Evolutionary conservation across 345 rosid genomes (phyloP), one percentile per base, ranked within the genome.

Genomic region (Turnera subulata): DNA sequence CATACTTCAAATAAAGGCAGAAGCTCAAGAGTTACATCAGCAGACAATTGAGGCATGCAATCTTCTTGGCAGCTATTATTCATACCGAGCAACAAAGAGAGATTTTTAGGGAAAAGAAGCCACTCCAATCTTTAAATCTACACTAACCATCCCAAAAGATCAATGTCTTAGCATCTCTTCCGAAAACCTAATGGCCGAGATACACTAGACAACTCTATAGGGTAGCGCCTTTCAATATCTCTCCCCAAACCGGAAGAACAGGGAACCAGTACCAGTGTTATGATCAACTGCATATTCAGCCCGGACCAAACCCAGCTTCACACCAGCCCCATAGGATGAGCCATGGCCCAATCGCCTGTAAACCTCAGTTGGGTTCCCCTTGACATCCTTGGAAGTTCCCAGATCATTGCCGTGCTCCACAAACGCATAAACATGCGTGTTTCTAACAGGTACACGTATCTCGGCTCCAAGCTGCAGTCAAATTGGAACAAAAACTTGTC

Each of bases 251-350:
- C 96, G 78, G 75, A 94, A 89, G 71, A 94, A 94, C n/a, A 90
- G 55, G 22, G 96, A 90, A 2, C 96, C 96, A 2, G 84, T 74
- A 57, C 97, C 90, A 0, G 83, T 87, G 69, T 93, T 89, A 61
- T 93, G 97, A 74, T 93, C 99, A 37, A 93, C 90, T 16, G 96
- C 96, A 68, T 93, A 89, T 69, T 93, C 97, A 9, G 99, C 97
- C 19, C 99, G 67, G 20, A 89, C 96, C 54, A 87, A 71, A 48
- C 99, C 99, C 12, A 93, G 75, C 81, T 93, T 89, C 54, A 76
- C 80, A 14, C 99, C 97, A 51, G 69, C 81, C 56, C 99, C 97
- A 45, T 89, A 89, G 0, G 99, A 93, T 11, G 99, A 93, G 61
- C 99, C 97, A 2, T 81, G 85, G 37, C 96, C 97, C 94, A 77